Conservation (phyloP, 2,329 filamentous ascomycete genomes). For the Cytospora leucostoma region DNA sequence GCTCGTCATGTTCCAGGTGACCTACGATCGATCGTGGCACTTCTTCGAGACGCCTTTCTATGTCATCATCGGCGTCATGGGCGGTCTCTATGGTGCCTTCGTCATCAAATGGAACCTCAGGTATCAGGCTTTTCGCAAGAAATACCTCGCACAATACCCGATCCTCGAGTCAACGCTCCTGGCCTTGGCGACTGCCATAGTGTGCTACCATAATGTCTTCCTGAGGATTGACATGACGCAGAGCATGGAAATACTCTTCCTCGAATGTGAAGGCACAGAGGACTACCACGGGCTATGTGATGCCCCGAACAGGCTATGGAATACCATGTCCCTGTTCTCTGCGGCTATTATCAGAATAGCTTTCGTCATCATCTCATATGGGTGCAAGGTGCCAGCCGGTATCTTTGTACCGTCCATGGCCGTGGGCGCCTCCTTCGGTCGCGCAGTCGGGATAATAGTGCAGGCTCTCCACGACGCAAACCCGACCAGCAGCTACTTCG, state of each 20-base stretch:
- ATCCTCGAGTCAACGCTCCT: constrained; percentile 84
- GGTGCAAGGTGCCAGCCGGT: constrained; percentile 95
- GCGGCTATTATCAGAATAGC: constrained; percentile 81
- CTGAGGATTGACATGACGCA: constrained; percentile 98
- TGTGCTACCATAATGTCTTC: constrained; percentile 98
- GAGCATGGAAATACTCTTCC: constrained; percentile 97
- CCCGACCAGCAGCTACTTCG: constrained; percentile 81
- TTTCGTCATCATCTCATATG: constrained; percentile 93
- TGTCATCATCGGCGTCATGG: constrained; percentile 86
- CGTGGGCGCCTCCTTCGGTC: constrained; percentile 89
- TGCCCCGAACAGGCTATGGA: constrained; percentile 69
- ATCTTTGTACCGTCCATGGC: constrained; percentile 99
- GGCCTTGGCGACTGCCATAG: constrained; percentile 78
- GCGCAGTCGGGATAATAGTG: constrained; percentile 92
- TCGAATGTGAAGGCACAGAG: constrained; percentile 86
- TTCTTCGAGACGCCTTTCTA: constrained; percentile 97
- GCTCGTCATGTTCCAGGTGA: constrained; percentile 98
- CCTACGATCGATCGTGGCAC: constrained; percentile 95
- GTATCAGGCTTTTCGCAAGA: constrained; percentile 89
- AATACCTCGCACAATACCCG: constrained; percentile 81
- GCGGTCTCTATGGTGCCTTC: constrained; percentile 91
- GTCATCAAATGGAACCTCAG: constrained; percentile 98
- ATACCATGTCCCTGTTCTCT: constrained; percentile 74
- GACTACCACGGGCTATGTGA: constrained; percentile 92
- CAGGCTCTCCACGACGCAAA: constrained; percentile 84